Evolutionary conservation across 2,329 filamentous ascomycete genomes (phyloP).

Genomic region (Cyclaneusma minus): DNA sequence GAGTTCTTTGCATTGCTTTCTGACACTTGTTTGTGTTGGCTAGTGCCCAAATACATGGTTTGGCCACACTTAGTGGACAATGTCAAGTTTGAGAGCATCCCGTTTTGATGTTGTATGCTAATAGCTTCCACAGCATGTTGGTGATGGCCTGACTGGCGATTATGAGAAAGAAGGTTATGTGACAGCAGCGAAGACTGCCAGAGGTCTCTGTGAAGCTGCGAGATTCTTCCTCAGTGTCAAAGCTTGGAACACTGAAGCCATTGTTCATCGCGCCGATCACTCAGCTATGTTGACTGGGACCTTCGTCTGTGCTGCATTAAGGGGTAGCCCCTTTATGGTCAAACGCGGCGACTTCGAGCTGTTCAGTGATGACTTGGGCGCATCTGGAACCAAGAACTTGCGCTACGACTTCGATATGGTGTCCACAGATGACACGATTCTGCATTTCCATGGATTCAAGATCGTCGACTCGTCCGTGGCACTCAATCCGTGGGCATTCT

Average conservation of each 20-base stretch:
- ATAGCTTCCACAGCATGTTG: too few relatives aligned
- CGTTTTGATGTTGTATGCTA: too few relatives aligned
- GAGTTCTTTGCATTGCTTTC: too few relatives aligned
- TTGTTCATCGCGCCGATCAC: constrained; percentile 31
- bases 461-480: constrained; percentile 44
- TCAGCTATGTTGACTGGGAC: constrained; percentile 40
- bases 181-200: constrained; percentile 33
- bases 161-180: constrained; percentile 38
- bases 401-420: constrained; percentile 47
- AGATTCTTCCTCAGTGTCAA: constrained; percentile 44
- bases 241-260: constrained; percentile 32
- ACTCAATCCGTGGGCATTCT: constrained; percentile 38
- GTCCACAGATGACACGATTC: constrained; percentile 31
- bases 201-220: constrained; percentile 36
- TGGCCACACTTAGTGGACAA: too few relatives aligned
- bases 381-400: constrained; percentile 41
- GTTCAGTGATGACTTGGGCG: constrained; percentile 34
- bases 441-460: constrained; percentile 48
- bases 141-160: constrained; percentile 24
- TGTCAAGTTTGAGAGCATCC: too few relatives aligned
- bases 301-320: constrained; percentile 37
- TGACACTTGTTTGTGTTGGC: too few relatives aligned
- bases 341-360: constrained; percentile 40
- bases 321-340: constrained; percentile 44
- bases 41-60: too few relatives aligned